Evolutionary conservation across 1,284 basidiomycete genomes (phyloP).

Genomic region (Cryptococcus neoformans): DNA sequence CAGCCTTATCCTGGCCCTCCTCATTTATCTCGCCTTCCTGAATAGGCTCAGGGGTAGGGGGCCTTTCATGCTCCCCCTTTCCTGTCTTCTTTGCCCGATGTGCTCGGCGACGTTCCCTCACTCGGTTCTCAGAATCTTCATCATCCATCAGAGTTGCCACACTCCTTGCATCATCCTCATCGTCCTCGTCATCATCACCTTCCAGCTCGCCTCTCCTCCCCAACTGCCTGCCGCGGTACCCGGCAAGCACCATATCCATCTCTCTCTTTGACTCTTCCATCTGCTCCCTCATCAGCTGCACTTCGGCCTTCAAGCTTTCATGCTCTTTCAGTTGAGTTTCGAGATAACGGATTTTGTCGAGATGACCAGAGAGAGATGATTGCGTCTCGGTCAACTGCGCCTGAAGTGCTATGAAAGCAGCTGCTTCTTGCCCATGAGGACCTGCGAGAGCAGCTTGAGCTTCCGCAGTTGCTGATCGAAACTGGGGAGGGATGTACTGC

Average conservation of each 20-base stretch:
- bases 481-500: constrained; percentile 44
- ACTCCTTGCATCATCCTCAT: constrained; percentile 46
- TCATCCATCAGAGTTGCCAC: constrained; percentile 42
- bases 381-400: constrained; percentile 83
- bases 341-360: constrained; percentile 79
- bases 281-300: constrained; percentile 65
- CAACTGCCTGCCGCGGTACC: constrained; percentile 26
- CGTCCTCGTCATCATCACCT: constrained; percentile 57
- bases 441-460: constrained; percentile 45
- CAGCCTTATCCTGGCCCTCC: neutral
- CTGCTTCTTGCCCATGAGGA: constrained; percentile 44
- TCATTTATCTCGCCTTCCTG: constrained; percentile 38
- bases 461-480: constrained; percentile 40
- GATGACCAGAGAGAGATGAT: constrained; percentile 68
- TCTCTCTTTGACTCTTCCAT: constrained; percentile 58
- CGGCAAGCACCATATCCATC: constrained; percentile 37
- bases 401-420: constrained; percentile 64
- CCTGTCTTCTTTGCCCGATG: constrained; percentile 19
- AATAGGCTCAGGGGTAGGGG: constrained; percentile 20
- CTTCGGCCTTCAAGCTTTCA: constrained; percentile 77
- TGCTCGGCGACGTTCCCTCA: constrained; percentile 49
- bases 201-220: constrained; percentile 44
- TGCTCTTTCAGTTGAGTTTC: constrained; percentile 79
- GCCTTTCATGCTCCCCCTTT: constrained; percentile 13
- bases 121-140: constrained; percentile 53